Base-by-base conservation (phyloP, 306 rosid species). In the Lathyrus aphaca region DNA sequence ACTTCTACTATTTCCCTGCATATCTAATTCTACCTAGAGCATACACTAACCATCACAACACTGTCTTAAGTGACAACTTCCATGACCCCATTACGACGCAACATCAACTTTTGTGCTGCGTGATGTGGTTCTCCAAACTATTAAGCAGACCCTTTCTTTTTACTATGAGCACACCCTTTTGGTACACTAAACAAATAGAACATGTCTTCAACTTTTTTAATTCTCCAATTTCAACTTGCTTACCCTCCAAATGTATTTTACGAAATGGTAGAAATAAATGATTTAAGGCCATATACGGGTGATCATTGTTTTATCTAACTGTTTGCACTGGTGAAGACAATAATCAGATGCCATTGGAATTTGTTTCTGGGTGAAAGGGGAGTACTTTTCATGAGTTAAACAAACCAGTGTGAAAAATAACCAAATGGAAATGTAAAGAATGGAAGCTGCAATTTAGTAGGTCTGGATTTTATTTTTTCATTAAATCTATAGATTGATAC, bases 401-500 rank as follows among this genome's bases (percentile, higher is more conserved):
- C 56, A 10, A 50, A 17, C 14, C 27, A 50, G 56, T 50, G 56
- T 50, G 29, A 18, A 50, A n/a, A 50, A 50, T 50, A 25, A 50
- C 14, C 56, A 50, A 50, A 50, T 50, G 51, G 51, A 45, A 45
- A 45, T 15, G 15, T 3, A 45, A 45, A 9, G 7, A 45, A n/a
- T 43, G 56, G 56, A 50, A 50, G 56, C 18, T 50, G 56, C 25
- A 17, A 50, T 18, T 50, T 16, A 50, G 56, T 50, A 50, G 56
- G 23, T 17, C 56, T 8, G 14, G 63, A 29, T 57, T 27, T 30
- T 57, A 27, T 57, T 57, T 57, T 57, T 30, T 17, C 63, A 29
- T 57, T 57, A 32, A 57, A 57, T 13, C 25, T 7, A 11, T 6
- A 6, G 68, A 40, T 40, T 8, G 15, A 63, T 19, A 21, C 19